Base-by-base conservation (phyloP, 805 yeast genomes). In the Myxozyma monticola region DNA sequence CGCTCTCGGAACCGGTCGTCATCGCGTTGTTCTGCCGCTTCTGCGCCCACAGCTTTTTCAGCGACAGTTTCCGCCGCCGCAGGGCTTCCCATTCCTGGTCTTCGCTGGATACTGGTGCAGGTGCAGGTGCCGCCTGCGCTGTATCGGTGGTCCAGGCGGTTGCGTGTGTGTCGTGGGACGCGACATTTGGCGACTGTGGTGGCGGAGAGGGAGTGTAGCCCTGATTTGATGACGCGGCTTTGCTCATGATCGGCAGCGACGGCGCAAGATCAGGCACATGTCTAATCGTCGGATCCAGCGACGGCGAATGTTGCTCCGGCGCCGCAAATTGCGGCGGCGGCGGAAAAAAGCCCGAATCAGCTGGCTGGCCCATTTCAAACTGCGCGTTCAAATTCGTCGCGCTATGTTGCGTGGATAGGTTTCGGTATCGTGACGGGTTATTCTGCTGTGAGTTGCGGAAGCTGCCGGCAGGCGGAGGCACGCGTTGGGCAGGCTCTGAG, bases 371-470 rank as follows among this genome's bases (percentile, higher is more conserved):
- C 2, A n/a, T n/a, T 18, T 22, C 20, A 18, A 21, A 37, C 17
- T 30, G 49, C 6, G 15, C 22, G 21, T 34, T n/a, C 10, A 45
- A 17, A 17, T 41, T 45, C 12, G 49, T 26, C 8, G 22, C 15
- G 17, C 47, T 39, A 12, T 22, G 45, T 22, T 45, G 55, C 18
- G 55, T 21, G 3, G 55, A 43, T 9, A 45, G 31, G 8, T 48
- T 51, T 21, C 55, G 38, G 26, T 51, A 51, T 17, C 55, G 39
- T 7, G 48, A 20, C n/a, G 55, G 51, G 29, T 46, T 51, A 5
- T 40, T 20, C 6, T 21, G 46, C 26, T 37, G 31, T 39, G 24
- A 8, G 34, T 22, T 15, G 36, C 9, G 44, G 37, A 15, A 15
- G 45, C 29, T 29, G 45, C 10, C 20, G 45, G 26, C 18, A 28